A percentile compares a stretch with the other conserved stretches of the same genome.
phyloP scores from a whole-genome alignment of 1,139 yeast genomes.

The Yamadazyma diddensiae region DNA sequence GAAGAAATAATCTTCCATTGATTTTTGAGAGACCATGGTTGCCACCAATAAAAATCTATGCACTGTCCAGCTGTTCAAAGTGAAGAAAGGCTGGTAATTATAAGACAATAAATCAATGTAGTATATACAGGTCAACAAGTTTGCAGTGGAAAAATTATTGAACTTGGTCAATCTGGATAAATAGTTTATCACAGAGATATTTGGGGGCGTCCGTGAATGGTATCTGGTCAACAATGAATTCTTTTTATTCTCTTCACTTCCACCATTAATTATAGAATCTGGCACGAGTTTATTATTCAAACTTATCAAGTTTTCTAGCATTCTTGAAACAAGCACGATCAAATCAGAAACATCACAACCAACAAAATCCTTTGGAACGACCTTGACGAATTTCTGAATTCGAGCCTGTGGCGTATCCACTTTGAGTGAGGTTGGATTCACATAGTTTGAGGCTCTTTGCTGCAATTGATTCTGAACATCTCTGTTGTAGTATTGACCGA shows the following conservation, averaged over 20 bases:
- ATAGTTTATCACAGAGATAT: slow-evolving; percentile 77
- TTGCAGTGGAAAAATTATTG: slow-evolving; percentile 81
- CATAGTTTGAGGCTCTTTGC: slow-evolving; percentile 2
- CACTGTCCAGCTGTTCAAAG: slow-evolving; percentile 85
- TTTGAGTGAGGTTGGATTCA: slow-evolving; percentile 7
- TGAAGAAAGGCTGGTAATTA: slow-evolving; percentile 72
- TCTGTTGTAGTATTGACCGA: slow-evolving; percentile 1
- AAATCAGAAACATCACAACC: slow-evolving; percentile 70
- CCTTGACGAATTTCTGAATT: slow-evolving; percentile 4
- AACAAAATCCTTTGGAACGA: slow-evolving; percentile 53
- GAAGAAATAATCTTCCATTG: slow-evolving; percentile 90
- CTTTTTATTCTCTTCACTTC: slow-evolving; percentile 16
- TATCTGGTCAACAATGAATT: slow-evolving; percentile 65
- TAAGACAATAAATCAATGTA: slow-evolving; percentile 83
- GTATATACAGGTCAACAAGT: slow-evolving; percentile 75
- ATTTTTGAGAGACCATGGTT: slow-evolving; percentile 87
- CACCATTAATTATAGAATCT: slow-evolving; percentile 25
- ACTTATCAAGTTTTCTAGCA: slow-evolving; percentile 69
- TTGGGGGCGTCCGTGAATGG: slow-evolving; percentile 91
- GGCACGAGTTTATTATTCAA: slow-evolving; percentile 63
- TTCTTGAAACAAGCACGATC: slow-evolving; percentile 68
- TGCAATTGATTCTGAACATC: background rate
- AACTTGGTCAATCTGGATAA: slow-evolving; percentile 75
- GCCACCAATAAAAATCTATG: slow-evolving; percentile 90
- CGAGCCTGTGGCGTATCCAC: slow-evolving; percentile 3